Base-by-base conservation (phyloP, 2,329 filamentous ascomycete species). In the Arthrocladium fulminans region DNA sequence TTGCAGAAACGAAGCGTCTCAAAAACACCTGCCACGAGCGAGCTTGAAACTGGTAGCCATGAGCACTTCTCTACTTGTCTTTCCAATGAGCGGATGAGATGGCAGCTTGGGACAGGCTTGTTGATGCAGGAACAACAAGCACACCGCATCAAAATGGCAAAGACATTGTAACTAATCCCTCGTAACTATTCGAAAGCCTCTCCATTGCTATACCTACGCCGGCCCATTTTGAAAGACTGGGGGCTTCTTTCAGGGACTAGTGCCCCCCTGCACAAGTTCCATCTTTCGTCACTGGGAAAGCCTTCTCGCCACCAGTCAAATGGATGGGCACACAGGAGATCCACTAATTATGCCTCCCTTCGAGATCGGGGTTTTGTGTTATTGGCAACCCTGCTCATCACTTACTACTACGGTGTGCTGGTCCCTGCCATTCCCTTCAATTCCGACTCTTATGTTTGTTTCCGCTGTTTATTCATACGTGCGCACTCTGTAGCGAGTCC, bases 301-400 rank as follows among this genome's bases (percentile, higher is more conserved):
- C 32, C 13, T 15, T 35, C 7, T 29, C 32, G n/a, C 13, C 32
- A 35, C 32, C 32, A 35, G 32, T 15, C 32, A 35, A 35, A 35
- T 35, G 27, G 27, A 19, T n/a, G 15, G 23, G 22, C 37, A 13
- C 6, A n/a, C n/a, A n/a, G n/a, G n/a, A n/a, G n/a, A 24, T 42
- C 39, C 39, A 42, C 39, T 27, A 27, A 19, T 24, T 42, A 9
- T 15, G 13, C 20, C 39, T 25, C 39, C 39, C 39, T 27, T 42
- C 12, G 39, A 42, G 30, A 45, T 35, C 42, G 29, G 29, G 27
- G 37, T 22, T 45, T 45, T 45, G 29, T 45, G 29, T 35, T 45
- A 45, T 35, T 45, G 42, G 29, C 29, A 35, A 45, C 42, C 42
- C 22, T 44, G 41, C 37, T 23, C 29, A 34, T 35, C 30, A 22